A percentile compares a stretch with the other conserved stretches of the same genome.
Conservation (phyloP, 164 flowering plant genomes). For the Piper betle region DNA sequence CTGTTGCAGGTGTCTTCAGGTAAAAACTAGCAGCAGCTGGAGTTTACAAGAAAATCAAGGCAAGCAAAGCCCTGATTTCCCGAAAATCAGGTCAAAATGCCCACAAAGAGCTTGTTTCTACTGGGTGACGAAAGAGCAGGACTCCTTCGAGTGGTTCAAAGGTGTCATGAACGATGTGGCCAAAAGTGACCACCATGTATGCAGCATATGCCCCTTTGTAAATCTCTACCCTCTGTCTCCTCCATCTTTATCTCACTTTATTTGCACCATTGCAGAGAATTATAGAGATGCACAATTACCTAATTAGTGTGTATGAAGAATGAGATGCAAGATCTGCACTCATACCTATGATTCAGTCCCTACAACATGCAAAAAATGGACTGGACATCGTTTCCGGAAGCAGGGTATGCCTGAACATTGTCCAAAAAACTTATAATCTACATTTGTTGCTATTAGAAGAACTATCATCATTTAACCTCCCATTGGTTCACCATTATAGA, state of each 20-base stretch:
- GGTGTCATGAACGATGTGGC: constrained; percentile 95
- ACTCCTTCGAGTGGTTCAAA: constrained; percentile 94
- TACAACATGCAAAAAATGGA: no score
- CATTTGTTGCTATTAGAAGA: no score
- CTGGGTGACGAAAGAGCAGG: constrained; percentile 95
- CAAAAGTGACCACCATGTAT: constrained; percentile 50
- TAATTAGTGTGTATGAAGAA: constrained; percentile 92
- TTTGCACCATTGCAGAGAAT: constrained; percentile 34
- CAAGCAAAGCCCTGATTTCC: not conserved
- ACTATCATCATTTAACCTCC: no score
- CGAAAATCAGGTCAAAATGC: constrained; percentile 15
- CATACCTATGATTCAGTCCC: constrained; percentile 2
- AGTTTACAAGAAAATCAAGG: not conserved
- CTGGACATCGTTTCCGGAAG: no score
- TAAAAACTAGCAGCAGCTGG: not conserved
- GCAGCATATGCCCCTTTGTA: not conserved
- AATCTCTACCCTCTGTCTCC: not conserved
- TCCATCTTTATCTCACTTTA: not conserved
- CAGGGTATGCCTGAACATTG: no score
- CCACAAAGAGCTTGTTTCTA: constrained; percentile 84
- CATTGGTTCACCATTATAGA: no score
- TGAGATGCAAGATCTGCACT: constrained; percentile 96
- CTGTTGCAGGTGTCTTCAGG: constrained; percentile 19
- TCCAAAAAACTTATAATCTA: constrained; percentile 1
- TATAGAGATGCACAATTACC: constrained; percentile 91